Evolutionary conservation across 495 filamentous ascomycete species (phyloP), one percentile per base, ranked within the genome.

Genomic region (Penicillium silybi): DNA sequence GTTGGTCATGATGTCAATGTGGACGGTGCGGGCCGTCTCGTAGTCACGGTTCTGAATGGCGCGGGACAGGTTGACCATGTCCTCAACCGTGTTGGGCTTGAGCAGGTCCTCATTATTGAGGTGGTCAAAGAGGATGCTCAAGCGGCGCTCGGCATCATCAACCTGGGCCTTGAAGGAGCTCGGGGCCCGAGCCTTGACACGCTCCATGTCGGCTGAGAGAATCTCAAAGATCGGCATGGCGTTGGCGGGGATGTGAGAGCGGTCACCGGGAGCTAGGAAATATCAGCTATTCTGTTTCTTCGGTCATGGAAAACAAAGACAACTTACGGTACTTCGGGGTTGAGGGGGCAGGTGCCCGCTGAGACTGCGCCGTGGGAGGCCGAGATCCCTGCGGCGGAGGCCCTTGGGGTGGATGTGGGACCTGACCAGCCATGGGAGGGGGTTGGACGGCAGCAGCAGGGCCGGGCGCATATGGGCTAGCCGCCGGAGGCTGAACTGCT

Each of bases 21-120:
- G 90, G 50, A 96, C 75, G 18, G 73, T 77, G 34, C 78, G 72
- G 2, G 93, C 93, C n/a, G 76, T 76, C 39, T 87, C 84, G 53
- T 88, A 97, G 54, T 96, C 76, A 69, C 82, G 86, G 0, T 64
- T 70, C 53, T 86, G 80, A 16, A 97, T 62, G 9, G 86, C 85
- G 50, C 77, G 70, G 11, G 87, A 81, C 17, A 93, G 67, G 62
- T 87, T 77, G 29, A 74, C 70, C 80, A 90, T 79, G 43, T 85
- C 78, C 50, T 82, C 72, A 39, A 97, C 74, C 6, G 92, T 96
- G 59, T 92, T 89, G 23, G 84, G 78, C 65, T 85, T 88, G 44
- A 97, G 76, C 20, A 98, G 73, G 52, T 96, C 90, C 61, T 89
- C 87, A 61, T 97, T 97, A 76, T 97, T 97, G 44, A 98, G 76